A percentile compares a stretch with the other conserved stretches of the same genome.
Evolutionary conservation across 441 rosid genomes (phyloP).

Genomic region (Corymbia calophylla): DNA sequence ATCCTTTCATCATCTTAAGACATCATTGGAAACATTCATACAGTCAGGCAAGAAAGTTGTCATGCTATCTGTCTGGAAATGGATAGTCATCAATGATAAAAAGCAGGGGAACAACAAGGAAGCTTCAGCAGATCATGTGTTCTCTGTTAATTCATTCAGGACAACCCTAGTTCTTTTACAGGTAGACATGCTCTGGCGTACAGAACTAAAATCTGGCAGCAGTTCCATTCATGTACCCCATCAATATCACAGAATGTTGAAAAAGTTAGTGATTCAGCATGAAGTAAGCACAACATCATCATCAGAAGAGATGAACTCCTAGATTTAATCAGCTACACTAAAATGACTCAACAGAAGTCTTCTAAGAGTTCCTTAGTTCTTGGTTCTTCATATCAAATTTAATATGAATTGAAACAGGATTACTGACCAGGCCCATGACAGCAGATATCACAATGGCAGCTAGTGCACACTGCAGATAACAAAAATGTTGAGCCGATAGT

Average conservation of each 20-base stretch:
- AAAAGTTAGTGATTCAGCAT: not conserved
- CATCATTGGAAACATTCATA: not conserved
- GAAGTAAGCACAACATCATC: not conserved
- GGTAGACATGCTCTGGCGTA: not conserved
- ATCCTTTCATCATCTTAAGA: not conserved
- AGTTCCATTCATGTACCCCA: not conserved
- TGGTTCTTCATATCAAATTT: not conserved
- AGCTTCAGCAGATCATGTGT: not conserved
- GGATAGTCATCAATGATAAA: not conserved
- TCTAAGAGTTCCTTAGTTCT: not conserved
- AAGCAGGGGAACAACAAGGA: not conserved
- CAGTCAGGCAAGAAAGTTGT: not conserved
- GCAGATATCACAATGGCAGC: slow-evolving; percentile 95
- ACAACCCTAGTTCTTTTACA: not conserved
- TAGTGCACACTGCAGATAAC: slow-evolving; percentile 70
- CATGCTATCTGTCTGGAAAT: not conserved
- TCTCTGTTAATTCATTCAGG: not conserved
- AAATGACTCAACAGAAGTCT: not conserved
- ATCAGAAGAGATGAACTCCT: not conserved
- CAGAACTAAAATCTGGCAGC: not conserved
- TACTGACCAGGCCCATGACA: slow-evolving; percentile 83
- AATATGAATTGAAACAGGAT: not conserved
- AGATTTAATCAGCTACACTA: not conserved
- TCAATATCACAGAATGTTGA: not conserved
- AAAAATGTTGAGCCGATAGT: slow-evolving; percentile 10